Evolutionary conservation across 352 stramenopile genomes (phyloP), one percentile per base, ranked within the genome.

Genomic region (Phytophthora colocasiae): DNA sequence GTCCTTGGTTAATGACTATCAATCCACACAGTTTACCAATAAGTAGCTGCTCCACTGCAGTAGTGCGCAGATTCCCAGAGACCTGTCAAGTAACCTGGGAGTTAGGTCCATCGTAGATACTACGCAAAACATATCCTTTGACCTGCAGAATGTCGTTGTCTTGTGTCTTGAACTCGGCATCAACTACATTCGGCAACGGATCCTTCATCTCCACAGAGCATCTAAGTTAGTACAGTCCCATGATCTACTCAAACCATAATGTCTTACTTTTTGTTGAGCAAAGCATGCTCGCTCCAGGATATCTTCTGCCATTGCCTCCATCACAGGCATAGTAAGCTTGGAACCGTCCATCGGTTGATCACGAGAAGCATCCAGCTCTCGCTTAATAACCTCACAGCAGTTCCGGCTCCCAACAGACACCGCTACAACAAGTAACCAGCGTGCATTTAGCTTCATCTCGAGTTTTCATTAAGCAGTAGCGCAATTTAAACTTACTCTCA

Each of bases 271-370:
- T 63, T 78, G 75, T 50, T 91, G 87, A 3, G 78, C 74, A 58
- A 96, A 95, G 69, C 85, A 93, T 1, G 85, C 86, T 15, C 87
- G 75, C 46, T 93, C 84, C 6, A 95, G 70, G 51, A 92, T 77
- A 41, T 93, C 81, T 62, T 93, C 81, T 14, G 69, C 72, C 34
- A 75, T 58, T 7, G 36, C 41, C 47, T 71, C 27, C n/a, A 41
- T 68, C 46, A 84, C 58, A 11, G 41, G 27, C 6, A 31, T 36
- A 2, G 39, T 10, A 44, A 29, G 32, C n/a, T 54, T 55, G 2
- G 36, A 66, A 31, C 49, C 57, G 24, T 70, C 66, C 71, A 73
- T 75, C 10, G 31, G 11, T n/a, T 75, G 66, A 41, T 75, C 57
- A 7, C 27, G 53, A 44, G 36, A 50, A 31, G 27, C 11, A 58